A percentile compares a stretch with the other conserved stretches of the same genome.
Evolutionary conservation across 2,329 filamentous ascomycete species (phyloP).

Genomic region (Ophiostoma perfectum): DNA sequence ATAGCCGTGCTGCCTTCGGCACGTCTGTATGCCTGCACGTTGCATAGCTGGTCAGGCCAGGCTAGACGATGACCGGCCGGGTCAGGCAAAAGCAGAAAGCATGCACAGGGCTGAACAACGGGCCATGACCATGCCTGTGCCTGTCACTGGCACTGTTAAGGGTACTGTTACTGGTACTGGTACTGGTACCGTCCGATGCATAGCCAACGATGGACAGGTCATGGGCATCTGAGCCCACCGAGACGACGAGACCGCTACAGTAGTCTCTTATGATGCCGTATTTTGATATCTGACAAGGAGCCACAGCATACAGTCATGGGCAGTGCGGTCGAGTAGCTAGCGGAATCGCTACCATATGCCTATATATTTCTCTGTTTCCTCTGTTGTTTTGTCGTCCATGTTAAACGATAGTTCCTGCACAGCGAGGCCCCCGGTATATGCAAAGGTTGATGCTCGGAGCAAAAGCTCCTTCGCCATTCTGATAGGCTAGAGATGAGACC

Average conservation of each 20-base stretch:
- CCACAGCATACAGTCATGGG: not conserved
- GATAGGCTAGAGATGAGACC: constrained; percentile 22
- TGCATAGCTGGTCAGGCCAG: not conserved
- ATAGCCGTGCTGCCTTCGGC: not conserved
- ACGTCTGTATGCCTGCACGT: not conserved
- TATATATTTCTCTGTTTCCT: not conserved
- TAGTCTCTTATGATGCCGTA: not conserved
- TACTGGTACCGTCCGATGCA: not conserved
- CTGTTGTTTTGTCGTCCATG: not conserved
- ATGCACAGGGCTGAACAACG: not conserved
- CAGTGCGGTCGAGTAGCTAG: not conserved
- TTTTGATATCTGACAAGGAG: not conserved
- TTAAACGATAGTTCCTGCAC: not conserved
- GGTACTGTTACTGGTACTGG: not conserved
- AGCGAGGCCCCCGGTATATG: not conserved
- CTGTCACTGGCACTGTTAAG: not conserved
- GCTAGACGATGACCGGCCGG: not conserved
- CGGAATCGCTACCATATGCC: not conserved
- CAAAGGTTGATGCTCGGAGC: constrained; percentile 22
- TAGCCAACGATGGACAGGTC: not conserved
- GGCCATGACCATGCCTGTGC: not conserved
- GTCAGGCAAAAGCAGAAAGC: not conserved
- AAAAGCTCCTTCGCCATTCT: constrained; percentile 23
- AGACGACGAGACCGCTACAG: not conserved
- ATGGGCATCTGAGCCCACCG: not conserved